A percentile compares a stretch with the other conserved stretches of the same genome.
Evolutionary conservation across 2,329 filamentous ascomycete genomes (phyloP).

Genomic region (Chaetomiaceae sp.): DNA sequence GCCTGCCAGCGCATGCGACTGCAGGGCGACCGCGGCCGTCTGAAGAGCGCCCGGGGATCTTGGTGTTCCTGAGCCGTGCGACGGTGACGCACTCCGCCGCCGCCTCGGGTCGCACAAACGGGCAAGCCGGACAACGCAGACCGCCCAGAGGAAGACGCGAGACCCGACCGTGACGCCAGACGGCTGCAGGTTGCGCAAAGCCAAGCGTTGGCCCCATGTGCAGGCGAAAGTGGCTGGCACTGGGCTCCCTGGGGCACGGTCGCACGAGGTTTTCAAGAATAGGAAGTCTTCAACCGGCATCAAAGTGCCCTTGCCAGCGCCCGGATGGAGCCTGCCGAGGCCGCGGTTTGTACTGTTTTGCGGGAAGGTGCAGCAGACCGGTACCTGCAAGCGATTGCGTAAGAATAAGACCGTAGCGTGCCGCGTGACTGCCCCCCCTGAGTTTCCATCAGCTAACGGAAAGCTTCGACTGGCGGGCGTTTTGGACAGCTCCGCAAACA

Average conservation of each 20-base stretch:
- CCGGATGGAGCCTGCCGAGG: background rate
- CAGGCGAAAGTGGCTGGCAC: too few species aligned
- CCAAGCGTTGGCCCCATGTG: too few species aligned
- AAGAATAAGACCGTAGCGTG: constrained; percentile 17
- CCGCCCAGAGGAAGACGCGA: background rate
- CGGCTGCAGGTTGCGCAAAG: constrained; percentile 18
- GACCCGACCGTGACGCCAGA: constrained; percentile 14
- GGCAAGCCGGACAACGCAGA: background rate
- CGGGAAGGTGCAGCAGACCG: constrained; percentile 8
- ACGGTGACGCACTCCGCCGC: too few species aligned
- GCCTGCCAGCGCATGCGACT: too few species aligned
- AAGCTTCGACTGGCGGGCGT: constrained; percentile 13
- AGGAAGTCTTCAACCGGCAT: too few species aligned
- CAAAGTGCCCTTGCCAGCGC: background rate
- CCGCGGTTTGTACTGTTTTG: constrained; percentile 10
- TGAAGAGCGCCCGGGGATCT: background rate
- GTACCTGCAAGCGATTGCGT: constrained; percentile 24
- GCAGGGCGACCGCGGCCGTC: background rate
- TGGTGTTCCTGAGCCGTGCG: background rate
- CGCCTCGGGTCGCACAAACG: too few species aligned
- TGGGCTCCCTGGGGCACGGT: too few species aligned
- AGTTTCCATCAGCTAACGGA: constrained; percentile 26
- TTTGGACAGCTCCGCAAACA: constrained; percentile 16
- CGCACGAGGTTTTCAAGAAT: too few species aligned
- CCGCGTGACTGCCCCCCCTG: constrained; percentile 23